Base-by-base conservation (phyloP, 2,329 filamentous ascomycete species). In the Apiospora sp. region DNA sequence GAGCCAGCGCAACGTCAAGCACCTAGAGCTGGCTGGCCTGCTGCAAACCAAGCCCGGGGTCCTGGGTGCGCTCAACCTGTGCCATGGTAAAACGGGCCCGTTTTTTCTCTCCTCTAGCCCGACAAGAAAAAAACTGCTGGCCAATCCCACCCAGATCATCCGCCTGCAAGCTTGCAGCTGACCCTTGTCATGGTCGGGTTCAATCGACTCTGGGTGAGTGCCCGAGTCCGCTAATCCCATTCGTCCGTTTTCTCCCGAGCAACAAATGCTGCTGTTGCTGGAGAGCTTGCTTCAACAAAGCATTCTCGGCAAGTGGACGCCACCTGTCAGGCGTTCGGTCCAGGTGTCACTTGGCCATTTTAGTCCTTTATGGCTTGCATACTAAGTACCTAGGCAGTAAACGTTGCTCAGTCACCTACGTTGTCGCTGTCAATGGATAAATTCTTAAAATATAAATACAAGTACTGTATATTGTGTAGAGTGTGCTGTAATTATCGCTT, bases 191-290 rank as follows among this genome's bases (percentile, higher is more conserved):
- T 30, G 14, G 14, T 34, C 51, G 51, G 51, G 51, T 58, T 30
- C 6, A 51, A 24, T 24, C 49, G 49, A 51, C n/a, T 27, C 19
- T 49, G 51, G 27, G 54, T n/a, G 54, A 37, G 34, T 64, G 34
- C 58, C 41, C 58, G 34, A 64, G 58, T 41, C 58, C 19, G 58
- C 58, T 64, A 64, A 64, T 22, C 58, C 34, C 34, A 64, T 64
- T 64, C 58, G 58, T 12, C 58, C 58, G 58, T 64, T 64, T 64
- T 64, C 58, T 64, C 58, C 58, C 58, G 58, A 37, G 22, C 22
- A 41, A 41, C 14, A 12, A 61, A 58, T 34, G 44, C 19, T 48
- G 46, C 54, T 34, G 54, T 13, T 1, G 30, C 30, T 34, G 54
- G 14, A 41, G 6, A 30, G 49, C 49, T 37, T 64, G 58, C 30